Evolutionary conservation across 495 filamentous ascomycete genomes (phyloP).

Genomic region (Tuber brumale): DNA sequence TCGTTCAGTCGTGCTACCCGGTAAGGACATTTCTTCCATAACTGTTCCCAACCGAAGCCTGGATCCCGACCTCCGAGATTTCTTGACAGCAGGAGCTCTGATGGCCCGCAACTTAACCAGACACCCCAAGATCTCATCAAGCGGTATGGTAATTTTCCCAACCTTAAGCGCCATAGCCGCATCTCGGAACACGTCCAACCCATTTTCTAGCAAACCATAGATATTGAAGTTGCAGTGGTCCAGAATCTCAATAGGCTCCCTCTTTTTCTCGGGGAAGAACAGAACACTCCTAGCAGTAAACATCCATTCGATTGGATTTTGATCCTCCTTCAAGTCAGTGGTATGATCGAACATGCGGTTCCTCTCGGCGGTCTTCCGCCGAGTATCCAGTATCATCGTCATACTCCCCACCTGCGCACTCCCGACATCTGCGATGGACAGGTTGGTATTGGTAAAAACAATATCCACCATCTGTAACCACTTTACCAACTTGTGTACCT

Average conservation of each 20-base stretch:
- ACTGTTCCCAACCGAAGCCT: slow-evolving; percentile 66
- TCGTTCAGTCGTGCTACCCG: slow-evolving; percentile 65
- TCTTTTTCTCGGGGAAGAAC: slow-evolving; percentile 71
- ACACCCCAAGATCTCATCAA: slow-evolving; percentile 72
- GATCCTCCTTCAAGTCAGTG: slow-evolving; percentile 59
- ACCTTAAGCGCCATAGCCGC: slow-evolving; percentile 84
- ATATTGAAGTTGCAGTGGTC: slow-evolving; percentile 83
- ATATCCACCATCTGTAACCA: slow-evolving; percentile 89
- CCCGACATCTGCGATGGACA: slow-evolving; percentile 71
- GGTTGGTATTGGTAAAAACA: slow-evolving; percentile 68
- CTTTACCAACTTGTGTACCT: slow-evolving; percentile 73
- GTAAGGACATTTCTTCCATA: slow-evolving; percentile 64
- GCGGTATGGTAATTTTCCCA: slow-evolving; percentile 80
- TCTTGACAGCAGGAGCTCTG: slow-evolving; percentile 15
- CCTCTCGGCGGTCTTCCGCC: slow-evolving; percentile 82
- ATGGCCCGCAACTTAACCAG: slow-evolving; percentile 43
- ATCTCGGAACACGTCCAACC: slow-evolving; percentile 80
- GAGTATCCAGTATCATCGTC: slow-evolving; percentile 79
- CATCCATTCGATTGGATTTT: slow-evolving; percentile 90
- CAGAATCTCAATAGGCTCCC: slow-evolving; percentile 76
- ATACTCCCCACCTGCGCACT: slow-evolving; percentile 76
- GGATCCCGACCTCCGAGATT: slow-evolving; percentile 30
- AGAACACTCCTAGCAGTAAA: slow-evolving; percentile 75
- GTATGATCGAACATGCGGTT: slow-evolving; percentile 80
- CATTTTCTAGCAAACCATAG: slow-evolving; percentile 85